Evolutionary conservation across 345 rosid species (phyloP), one percentile per base, ranked within the genome.

Genomic region (Erucastrum elatum): DNA sequence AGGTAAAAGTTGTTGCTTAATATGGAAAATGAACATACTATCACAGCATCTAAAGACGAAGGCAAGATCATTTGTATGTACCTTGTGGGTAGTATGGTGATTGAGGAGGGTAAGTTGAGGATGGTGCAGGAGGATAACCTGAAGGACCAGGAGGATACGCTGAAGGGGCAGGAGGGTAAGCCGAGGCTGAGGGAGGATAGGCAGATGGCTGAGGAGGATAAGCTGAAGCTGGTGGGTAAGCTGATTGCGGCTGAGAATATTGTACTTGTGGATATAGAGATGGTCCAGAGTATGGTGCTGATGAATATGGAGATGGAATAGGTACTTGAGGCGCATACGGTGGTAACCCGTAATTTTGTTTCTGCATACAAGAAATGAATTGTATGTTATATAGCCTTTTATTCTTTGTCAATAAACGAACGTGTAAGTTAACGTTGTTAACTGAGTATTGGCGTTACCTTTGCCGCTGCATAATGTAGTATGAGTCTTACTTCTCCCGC

Each of bases 401-500:
- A 49, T 49, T n/a, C 17, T 35, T 34, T 34, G 29, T 35, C 13
- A 27, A 49, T 44, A 25, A 30, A 17, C 6, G 15, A 74, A 62
- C 2, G 11, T 17, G 15, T 63, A 3, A 53, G 29, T 3, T 3
- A 63, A 26, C 64, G 44, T 56, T 70, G 44, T 0, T 29, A 55
- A 64, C 1, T 56, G 63, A 21, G 46, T 7, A 30, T 8, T 8
- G 44, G 26, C 86, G 84, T 60, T 84, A 92, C 98, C 3, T 64
- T 86, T 72, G 94, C 94, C 59, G 83, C 87, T 31, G 83, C 70
- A 44, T 88, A 92, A 75, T 90, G 98, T 77, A 92, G 5, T 31
- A 92, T 88, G 77, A 95, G 79, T 26, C 88, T 83, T 55, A 88
- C 91, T 84, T 89, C 97, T 79, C 99, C 99, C 0, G 98, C 97